Evolutionary conservation across 2,329 filamentous ascomycete species (phyloP).

Genomic region (Cytospora paraplurivora): DNA sequence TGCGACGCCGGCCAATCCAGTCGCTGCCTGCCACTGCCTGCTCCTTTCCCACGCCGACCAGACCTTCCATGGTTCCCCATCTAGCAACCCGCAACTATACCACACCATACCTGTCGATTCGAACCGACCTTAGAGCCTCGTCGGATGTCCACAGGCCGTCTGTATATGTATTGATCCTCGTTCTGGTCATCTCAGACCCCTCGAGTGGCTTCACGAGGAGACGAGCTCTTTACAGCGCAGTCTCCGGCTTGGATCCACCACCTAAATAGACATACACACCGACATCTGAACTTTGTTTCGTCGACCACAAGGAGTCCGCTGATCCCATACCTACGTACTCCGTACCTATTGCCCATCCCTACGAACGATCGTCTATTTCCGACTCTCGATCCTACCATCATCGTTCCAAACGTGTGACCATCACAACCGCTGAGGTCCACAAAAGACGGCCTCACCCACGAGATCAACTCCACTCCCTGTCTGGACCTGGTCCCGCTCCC

Average conservation of each 20-base stretch:
- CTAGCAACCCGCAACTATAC: neutral
- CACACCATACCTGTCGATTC: constrained; percentile 1
- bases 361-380: constrained; percentile 9
- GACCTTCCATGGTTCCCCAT: neutral
- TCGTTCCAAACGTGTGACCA: neutral
- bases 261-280: constrained; percentile 17
- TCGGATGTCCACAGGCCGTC: neutral
- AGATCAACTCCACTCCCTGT: constrained; percentile 13
- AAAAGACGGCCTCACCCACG: constrained; percentile 12
- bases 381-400: neutral
- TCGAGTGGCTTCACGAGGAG: constrained; percentile 5
- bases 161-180: neutral
- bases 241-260: constrained; percentile 18
- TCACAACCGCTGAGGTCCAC: constrained; percentile 1
- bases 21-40: constrained; percentile 15
- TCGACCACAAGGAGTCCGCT: constrained; percentile 10
- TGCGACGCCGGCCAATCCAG: constrained; percentile 4
- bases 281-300: constrained; percentile 8
- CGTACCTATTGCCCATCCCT: neutral
- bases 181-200: neutral
- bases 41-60: constrained; percentile 16
- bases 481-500: constrained; percentile 13
- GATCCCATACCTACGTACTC: constrained; percentile 9
- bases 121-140: neutral
- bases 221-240: constrained; percentile 11